Evolutionary conservation across 129 eudicot genomes (phyloP).

Genomic region (Flaveria ramosissima): DNA sequence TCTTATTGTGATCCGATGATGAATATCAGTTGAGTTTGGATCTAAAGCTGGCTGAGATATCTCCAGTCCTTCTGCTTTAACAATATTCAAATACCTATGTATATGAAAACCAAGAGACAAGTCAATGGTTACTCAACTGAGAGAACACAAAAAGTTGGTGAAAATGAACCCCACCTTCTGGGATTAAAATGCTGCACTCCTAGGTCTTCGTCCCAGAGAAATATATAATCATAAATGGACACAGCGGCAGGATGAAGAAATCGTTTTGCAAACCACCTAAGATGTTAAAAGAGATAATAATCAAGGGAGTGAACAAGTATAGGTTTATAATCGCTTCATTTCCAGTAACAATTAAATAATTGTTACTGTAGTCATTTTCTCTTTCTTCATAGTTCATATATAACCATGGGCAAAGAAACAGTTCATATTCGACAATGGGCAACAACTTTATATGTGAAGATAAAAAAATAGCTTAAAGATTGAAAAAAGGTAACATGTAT

Average conservation of each 20-base stretch:
- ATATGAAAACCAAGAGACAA: not conserved
- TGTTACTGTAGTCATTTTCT: not conserved
- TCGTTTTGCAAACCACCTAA: slow-evolving; percentile 99
- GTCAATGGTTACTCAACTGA: not conserved
- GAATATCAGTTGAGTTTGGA: slow-evolving; percentile 94
- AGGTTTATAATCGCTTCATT: not conserved
- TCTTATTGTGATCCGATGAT: slow-evolving; percentile 87
- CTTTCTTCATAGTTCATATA: not conserved
- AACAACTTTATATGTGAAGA: not conserved
- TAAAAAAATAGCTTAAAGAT: slow-evolving; percentile 9
- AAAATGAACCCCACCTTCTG: slow-evolving; percentile 55
- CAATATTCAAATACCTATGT: slow-evolving; percentile 72
- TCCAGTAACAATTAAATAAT: slow-evolving; percentile 14
- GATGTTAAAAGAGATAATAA: not conserved
- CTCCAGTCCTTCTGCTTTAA: slow-evolving; percentile 77
- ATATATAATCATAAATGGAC: slow-evolving; percentile 80
- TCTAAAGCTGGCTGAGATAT: slow-evolving; percentile 98
- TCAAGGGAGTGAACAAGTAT: slow-evolving; percentile 1
- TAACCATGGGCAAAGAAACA: not conserved
- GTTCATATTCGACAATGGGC: not conserved
- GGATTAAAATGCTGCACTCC: slow-evolving; percentile 87
- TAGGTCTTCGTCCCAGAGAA: slow-evolving; percentile 97
- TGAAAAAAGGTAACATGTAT: not conserved
- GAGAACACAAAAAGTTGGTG: not conserved
- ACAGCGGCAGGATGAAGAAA: slow-evolving; percentile 93